Evolutionary conservation across 305 asterid genomes (phyloP).

Genomic region (Nicotiana rustica): DNA sequence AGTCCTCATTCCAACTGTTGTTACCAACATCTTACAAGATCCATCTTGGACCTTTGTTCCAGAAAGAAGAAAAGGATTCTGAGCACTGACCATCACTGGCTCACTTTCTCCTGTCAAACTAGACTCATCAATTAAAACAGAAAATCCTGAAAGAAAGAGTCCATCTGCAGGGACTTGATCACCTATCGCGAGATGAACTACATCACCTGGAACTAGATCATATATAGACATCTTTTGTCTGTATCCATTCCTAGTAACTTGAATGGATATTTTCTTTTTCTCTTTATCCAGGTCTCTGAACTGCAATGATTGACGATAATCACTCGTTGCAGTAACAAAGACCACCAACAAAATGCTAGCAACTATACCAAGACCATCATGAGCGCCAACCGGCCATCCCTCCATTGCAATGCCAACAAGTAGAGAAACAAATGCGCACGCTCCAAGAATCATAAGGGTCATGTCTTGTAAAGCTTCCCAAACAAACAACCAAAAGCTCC

Average conservation of each 20-base stretch:
- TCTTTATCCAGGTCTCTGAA: conserved; percentile 88
- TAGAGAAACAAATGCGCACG: conserved; percentile 78
- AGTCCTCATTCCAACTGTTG: conserved; percentile 97
- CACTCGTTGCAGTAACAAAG: conserved; percentile 89
- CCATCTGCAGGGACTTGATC: conserved; percentile 98
- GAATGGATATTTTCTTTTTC: conserved; percentile 81
- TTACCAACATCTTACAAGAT: conserved; percentile 87
- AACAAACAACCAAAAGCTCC: conserved; percentile 80
- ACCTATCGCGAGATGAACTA: conserved; percentile 87
- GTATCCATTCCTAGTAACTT: conserved; percentile 79
- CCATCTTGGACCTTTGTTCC: conserved; percentile 99
- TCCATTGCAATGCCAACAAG: conserved; percentile 84
- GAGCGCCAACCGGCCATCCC: conserved; percentile 97
- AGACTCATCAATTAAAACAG: conserved; percentile 81
- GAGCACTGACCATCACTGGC: conserved; percentile 69
- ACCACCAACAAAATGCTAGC: conserved; percentile 88
- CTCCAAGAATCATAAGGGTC: conserved; percentile 93
- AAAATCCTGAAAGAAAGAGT: conserved; percentile 81
- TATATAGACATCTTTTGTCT: conserved; percentile 80
- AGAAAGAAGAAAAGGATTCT: conserved; percentile 75
- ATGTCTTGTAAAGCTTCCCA: conserved; percentile 94
- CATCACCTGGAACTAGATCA: conserved; percentile 76
- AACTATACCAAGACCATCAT: conserved; percentile 89
- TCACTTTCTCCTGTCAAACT: conserved; percentile 97
- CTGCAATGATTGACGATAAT: conserved; percentile 86